phyloP scores from a whole-genome alignment of 1,139 yeast genomes.

The Kodamaea plutei region DNA sequence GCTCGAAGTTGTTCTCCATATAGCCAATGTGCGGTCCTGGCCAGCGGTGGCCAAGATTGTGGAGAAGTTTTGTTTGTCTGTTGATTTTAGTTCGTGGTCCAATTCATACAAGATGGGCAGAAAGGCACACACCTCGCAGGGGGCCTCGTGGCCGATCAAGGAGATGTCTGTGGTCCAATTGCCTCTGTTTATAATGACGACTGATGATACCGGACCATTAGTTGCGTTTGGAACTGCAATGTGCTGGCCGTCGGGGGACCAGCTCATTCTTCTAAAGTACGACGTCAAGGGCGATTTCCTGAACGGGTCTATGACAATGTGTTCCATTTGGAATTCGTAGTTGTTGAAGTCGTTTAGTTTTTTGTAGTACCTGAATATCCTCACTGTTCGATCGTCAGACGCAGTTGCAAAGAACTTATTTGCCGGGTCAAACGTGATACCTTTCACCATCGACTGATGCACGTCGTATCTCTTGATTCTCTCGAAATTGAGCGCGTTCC shows the following conservation, averaged over 20 bases:
- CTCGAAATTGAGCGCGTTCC: slow-evolving; percentile 94
- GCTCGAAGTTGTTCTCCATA: slow-evolving; percentile 63
- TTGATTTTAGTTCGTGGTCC: slow-evolving; percentile 12
- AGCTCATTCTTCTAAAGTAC: slow-evolving; percentile 83
- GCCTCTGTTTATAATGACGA: slow-evolving; percentile 84
- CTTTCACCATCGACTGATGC: slow-evolving; percentile 94
- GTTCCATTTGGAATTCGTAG: slow-evolving; percentile 81
- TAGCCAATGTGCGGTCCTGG: slow-evolving; percentile 66
- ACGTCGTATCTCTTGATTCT: slow-evolving; percentile 83
- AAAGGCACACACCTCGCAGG: slow-evolving; percentile 90
- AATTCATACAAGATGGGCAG: slow-evolving; percentile 61
- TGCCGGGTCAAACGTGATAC: slow-evolving; percentile 96
- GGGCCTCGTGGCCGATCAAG: slow-evolving; percentile 92
- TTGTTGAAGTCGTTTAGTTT: slow-evolving; percentile 57
- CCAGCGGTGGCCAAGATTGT: slow-evolving; percentile 76
- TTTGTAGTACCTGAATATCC: slow-evolving; percentile 81
- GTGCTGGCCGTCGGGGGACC: slow-evolving; percentile 98
- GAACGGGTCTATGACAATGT: slow-evolving; percentile 79
- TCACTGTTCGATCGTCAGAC: slow-evolving; percentile 88
- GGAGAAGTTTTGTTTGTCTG: slow-evolving; percentile 24
- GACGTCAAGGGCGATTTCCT: slow-evolving; percentile 87
- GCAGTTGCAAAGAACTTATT: slow-evolving; percentile 96
- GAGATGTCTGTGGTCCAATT: slow-evolving; percentile 88
- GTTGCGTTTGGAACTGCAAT: slow-evolving; percentile 97
- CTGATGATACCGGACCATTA: slow-evolving; percentile 92